Evolutionary conservation across 2,329 filamentous ascomycete species (phyloP), one percentile per base, ranked within the genome.

Genomic region (Penicillium vulpinum): DNA sequence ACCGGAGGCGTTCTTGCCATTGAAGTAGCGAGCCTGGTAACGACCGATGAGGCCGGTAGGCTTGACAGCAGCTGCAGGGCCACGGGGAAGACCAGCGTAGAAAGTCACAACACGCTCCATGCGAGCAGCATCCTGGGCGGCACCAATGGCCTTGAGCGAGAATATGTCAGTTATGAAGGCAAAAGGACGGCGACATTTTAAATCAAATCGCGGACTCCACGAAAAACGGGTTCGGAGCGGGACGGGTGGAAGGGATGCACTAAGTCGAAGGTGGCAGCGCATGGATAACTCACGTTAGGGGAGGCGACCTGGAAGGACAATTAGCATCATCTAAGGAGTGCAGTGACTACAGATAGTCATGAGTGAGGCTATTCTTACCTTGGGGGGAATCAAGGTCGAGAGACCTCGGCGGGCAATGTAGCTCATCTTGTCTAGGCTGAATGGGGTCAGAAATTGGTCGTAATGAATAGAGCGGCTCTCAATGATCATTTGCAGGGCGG

Each of bases 21-120:
- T 61, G 76, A 99, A 96, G 86, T 99, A 92, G 65, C 81, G 80
- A 66, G 80, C 79, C 77, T 94, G 90, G 85, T 99, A 99, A 79
- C 91, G 86, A 73, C 88, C 90, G 72, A 96, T 80, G 61, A 96
- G 81, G 70, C 94, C 93, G 73, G 86, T 90, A 67, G 89, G 79
- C 85, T 96, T 87, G 69, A 86, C 78, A 78, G 91, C 87, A 71
- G 94, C 92, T 72, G 92, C 92, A 68, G 90, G 79, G 70, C 94
- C 95, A 74, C 92, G 91, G 75, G 95, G 94, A 59, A 99, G 91
- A 80, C 93, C 95, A 83, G 95, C 91, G 86, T 99, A 99, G 86
- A 99, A 97, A 82, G 85, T 91, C 78, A 97, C 93, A 70, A 99
- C 92, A 73, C 92, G 90, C 78, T 96, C 90, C 94, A 99, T 97